A percentile compares a stretch with the other conserved stretches of the same genome.
Conservation (phyloP, 2,329 filamentous ascomycete genomes). For the Dothideomycetidae sp. region DNA sequence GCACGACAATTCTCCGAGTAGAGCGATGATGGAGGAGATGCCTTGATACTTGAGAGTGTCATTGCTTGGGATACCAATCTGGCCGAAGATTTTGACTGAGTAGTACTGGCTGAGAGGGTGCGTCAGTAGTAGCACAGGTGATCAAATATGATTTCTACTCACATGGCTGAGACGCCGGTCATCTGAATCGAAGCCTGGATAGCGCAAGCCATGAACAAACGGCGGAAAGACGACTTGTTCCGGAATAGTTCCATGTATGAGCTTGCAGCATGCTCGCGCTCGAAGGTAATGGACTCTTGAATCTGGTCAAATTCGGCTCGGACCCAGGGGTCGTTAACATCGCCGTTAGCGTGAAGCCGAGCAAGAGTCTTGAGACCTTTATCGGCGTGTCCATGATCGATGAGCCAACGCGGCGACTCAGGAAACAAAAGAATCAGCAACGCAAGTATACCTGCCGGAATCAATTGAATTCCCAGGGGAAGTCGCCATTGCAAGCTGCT, state of each 20-base stretch:
- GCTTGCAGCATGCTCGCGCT: slow-evolving; percentile 56
- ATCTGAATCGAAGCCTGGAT: slow-evolving; percentile 61
- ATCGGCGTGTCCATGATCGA: slow-evolving; percentile 53
- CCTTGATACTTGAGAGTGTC: slow-evolving; percentile 62
- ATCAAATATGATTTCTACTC: no score
- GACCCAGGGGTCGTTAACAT: slow-evolving; percentile 54
- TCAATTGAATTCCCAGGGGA: slow-evolving; percentile 53
- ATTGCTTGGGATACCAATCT: slow-evolving; percentile 52
- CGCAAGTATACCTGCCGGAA: slow-evolving; percentile 51
- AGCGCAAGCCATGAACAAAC: slow-evolving; percentile 54
- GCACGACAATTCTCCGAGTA: slow-evolving; percentile 53
- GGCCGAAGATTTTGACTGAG: slow-evolving; percentile 32
- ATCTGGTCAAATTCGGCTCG: slow-evolving; percentile 60
- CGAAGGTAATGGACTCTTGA: slow-evolving; percentile 48
- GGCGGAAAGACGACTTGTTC: slow-evolving; percentile 51
- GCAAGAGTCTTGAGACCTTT: slow-evolving; percentile 54
- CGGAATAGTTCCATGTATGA: slow-evolving; percentile 56
- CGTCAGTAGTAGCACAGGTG: slow-evolving; percentile 48
- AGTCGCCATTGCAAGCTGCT: slow-evolving; percentile 46
- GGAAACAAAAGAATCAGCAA: slow-evolving; percentile 58
- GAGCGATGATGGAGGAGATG: slow-evolving; percentile 56
- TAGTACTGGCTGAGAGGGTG: no score
- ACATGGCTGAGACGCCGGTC: slow-evolving; percentile 62
- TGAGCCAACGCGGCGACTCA: slow-evolving; percentile 54
- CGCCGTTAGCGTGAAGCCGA: slow-evolving; percentile 53